Base-by-base conservation (phyloP, 495 filamentous ascomycete genomes). In the Aspergillus campestris region DNA sequence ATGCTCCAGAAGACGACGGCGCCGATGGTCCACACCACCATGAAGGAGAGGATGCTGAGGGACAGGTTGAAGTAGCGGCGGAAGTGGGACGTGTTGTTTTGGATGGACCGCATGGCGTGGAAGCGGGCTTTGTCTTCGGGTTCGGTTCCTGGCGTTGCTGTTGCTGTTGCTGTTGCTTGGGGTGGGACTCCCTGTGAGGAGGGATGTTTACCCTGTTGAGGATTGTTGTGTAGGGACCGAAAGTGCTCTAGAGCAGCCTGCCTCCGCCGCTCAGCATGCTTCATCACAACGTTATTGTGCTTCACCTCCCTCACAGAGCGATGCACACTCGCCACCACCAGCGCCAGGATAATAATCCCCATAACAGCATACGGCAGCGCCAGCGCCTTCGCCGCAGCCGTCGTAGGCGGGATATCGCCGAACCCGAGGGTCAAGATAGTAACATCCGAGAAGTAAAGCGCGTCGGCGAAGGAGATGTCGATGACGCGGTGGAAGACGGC, bases 341-440 rank as follows among this genome's bases (percentile, higher is more conserved):
- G 70, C 79, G 90, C 91, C 4, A 96, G 69, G 45, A 84, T 89
- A 37, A 91, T 81, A 38, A 95, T 84, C 6, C 90, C 91, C 14
- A 89, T 77, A 3, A 95, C 78, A 0, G 89, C 81, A 52, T 83
- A 96, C 0, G 89, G 89, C 28, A 95, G 81, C 11, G 95, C 65
- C 7, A 96, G 67, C 1, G 78, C 77, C 34, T 81, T 73, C 1
- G 79, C 82, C 8, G 74, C 49, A 35, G 75, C 40, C 5, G 65
- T 70, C 0, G 52, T 50, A 5, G 77, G 58, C 30, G 61, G 65
- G 14, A 82, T 65, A 55, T 84, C 80, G 13, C 80, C 80, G 54
- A 81, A 84, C 3, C 80, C 80, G n/a, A 84, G 66, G 1, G 80
- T 83, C 1, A 84, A 62, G 38, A 83, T 77, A 0, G 80, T 83